Conservation (phyloP, 805 yeast species). For the Lachancea thermotolerans region DNA sequence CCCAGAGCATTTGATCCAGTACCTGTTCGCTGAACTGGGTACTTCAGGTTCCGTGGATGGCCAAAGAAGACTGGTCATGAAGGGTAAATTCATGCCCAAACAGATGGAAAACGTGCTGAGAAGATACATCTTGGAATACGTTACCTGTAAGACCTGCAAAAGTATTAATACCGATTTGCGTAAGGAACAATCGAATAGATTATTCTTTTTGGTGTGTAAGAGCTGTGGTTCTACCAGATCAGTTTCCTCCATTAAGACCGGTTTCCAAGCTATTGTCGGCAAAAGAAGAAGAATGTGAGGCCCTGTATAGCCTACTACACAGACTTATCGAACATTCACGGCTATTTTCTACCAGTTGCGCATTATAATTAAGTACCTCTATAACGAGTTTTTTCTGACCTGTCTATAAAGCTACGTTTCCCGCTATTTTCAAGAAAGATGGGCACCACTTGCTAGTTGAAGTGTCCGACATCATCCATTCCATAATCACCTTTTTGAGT, state of each 20-base stretch:
- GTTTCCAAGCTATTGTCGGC: slow-evolving; percentile 98
- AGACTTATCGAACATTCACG: not conserved
- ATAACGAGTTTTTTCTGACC: not conserved
- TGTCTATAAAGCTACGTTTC: slow-evolving; percentile 20
- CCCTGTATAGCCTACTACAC: slow-evolving; percentile 2
- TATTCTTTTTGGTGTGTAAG: slow-evolving; percentile 95
- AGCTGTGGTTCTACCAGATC: slow-evolving; percentile 97
- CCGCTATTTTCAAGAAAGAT: slow-evolving; percentile 53
- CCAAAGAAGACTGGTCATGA: slow-evolving; percentile 90
- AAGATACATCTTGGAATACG: slow-evolving; percentile 94
- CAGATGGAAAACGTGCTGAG: slow-evolving; percentile 95
- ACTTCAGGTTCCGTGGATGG: slow-evolving; percentile 99
- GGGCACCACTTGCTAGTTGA: slow-evolving; percentile 62
- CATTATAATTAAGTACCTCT: slow-evolving; percentile 5
- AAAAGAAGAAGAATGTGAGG: slow-evolving; percentile 63
- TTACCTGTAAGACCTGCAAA: slow-evolving; percentile 98
- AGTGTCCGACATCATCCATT: slow-evolving; percentile 51
- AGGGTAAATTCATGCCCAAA: slow-evolving; percentile 97
- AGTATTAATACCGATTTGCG: slow-evolving; percentile 92
- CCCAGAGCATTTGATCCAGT: slow-evolving; percentile 95
- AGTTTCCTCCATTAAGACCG: slow-evolving; percentile 94
- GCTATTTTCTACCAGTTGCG: slow-evolving; percentile 2
- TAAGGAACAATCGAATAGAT: slow-evolving; percentile 93
- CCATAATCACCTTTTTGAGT: slow-evolving; percentile 35
- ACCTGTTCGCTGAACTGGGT: slow-evolving; percentile 97